Percentiles rank a stretch among this genome's conserved stretches.
Evolutionary conservation across 78 protist genomes (phyloP).

Genomic region (Dictyostelium discoideum): DNA sequence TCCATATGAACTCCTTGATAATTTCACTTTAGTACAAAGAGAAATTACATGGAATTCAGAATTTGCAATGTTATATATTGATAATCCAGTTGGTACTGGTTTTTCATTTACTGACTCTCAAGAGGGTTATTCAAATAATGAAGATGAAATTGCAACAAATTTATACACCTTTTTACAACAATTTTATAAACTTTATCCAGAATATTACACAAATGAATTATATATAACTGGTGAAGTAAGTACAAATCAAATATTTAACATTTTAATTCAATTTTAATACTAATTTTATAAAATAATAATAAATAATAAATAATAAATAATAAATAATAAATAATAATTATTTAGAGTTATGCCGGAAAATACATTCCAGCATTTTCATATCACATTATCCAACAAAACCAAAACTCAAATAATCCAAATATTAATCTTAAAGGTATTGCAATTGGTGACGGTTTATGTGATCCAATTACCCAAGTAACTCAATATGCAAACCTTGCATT

Average conservation of each 20-base stretch:
- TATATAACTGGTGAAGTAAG: slow-evolving; percentile 77
- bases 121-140: slow-evolving; percentile 50
- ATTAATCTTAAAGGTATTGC: slow-evolving; percentile 77
- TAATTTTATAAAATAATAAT: no score
- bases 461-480: slow-evolving; percentile 56
- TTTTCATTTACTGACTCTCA: slow-evolving; percentile 49
- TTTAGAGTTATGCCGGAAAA: slow-evolving; percentile 83
- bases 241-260: neutral
- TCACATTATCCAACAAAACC: slow-evolving; percentile 49
- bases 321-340: neutral
- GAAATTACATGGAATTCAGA: slow-evolving; percentile 64
- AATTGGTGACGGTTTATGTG: slow-evolving; percentile 86
- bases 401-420: neutral
- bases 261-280: no score
- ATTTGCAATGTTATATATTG: slow-evolving; percentile 56
- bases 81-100: slow-evolving; percentile 88
- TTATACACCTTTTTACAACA: slow-evolving; percentile 41
- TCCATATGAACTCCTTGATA: slow-evolving; percentile 36
- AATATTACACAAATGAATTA: slow-evolving; percentile 52
- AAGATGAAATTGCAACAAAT: slow-evolving; percentile 76
- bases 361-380: slow-evolving; percentile 85
- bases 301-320: neutral
- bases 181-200: slow-evolving; percentile 35
- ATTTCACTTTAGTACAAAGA: slow-evolving; percentile 47
- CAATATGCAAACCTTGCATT: slow-evolving; percentile 77